Base-by-base conservation (phyloP, 1,284 basidiomycete genomes). In the Ceratobasidium theobromae region DNA sequence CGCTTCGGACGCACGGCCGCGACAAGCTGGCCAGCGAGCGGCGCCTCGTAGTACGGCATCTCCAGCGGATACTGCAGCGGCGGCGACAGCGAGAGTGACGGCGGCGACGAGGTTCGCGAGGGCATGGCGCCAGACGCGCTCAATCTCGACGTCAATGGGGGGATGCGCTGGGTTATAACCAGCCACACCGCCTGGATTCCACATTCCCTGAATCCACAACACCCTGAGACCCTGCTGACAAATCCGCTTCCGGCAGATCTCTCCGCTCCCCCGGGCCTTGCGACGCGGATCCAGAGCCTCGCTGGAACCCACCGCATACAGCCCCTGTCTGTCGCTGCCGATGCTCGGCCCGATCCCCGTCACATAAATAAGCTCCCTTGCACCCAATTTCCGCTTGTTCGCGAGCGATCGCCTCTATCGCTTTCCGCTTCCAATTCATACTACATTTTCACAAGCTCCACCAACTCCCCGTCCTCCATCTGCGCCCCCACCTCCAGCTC, bases 1-100 rank as follows among this genome's bases (percentile, higher is more conserved):
- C 91, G 88, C 77, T 93, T 93, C 33, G 80, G 69, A 16, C 60
- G 60, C 12, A 28, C 51, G 1, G 60, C 40, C 8, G 41, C 46
- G 46, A 32, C 40, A 21, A 5, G 4, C 16, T 46, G 38, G 35
- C 30, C 18, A 11, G 11, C 43, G 28, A n/a, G n/a, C n/a, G n/a
- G n/a, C n/a, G n/a, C n/a, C n/a, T n/a, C n/a, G n/a, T n/a, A n/a
- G n/a, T n/a, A n/a, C n/a, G n/a, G n/a, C n/a, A n/a, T n/a, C n/a
- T n/a, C n/a, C n/a, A n/a, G n/a, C n/a, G n/a, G n/a, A n/a, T n/a
- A n/a, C n/a, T n/a, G n/a, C n/a, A n/a, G 25, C 38, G 38, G 33
- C 35, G 48, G 21, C 8, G 11, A 6, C 45, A 23, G 21, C 49
- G 60, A 14, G 38, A 53, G 60, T 14, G 60, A 41, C 27, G 60